Evolutionary conservation across 768 basidiomycete species (phyloP), one percentile per base, ranked within the genome.

Genomic region (Phanerochaete sordida): DNA sequence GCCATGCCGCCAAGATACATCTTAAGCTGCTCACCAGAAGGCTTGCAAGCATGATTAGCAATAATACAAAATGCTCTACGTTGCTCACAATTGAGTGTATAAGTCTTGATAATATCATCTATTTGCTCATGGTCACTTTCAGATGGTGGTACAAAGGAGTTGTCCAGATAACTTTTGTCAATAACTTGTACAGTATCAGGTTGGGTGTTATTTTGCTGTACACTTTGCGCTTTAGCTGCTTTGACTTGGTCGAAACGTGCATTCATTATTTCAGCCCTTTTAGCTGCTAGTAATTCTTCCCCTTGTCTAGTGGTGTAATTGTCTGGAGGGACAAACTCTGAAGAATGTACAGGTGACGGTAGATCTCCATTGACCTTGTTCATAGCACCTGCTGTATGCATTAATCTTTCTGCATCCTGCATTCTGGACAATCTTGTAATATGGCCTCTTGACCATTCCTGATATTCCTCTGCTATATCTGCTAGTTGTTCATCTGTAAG

Each of bases 1-100:
- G 53, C 68, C 62, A 69, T 69, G 1, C 64, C 66, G 0, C 64
- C 68, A 11, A 69, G 24, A 49, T 69, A 65, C 68, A 69, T 67
- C 8, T 56, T 43, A 13, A 69, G 46, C 24, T 56, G 61, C 15
- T 64, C 59, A 9, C 39, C 27, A 23, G 6, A 44, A 26, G 48
- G 46, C n/a, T 51, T 23, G 21, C 27, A 24, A 21, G 63, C 30
- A 54, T 68, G 64, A 35, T 65, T 60, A 11, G 64, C 64, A 50
- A 68, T 55, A 43, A 68, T 66, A 6, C 55, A 30, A 43, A 66
- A 68, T 21, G 65, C 65, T 46, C 64, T 28, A 26, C 48, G 44
- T 30, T 68, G 65, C 33, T 68, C 67, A 16, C 37, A 24, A 56
- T 68, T 68, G n/a, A 68, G 44, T 3, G 43, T 60, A 27, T 62